Evolutionary conservation across 257 asterid species (phyloP).

Genomic region (Plantago elongata): DNA sequence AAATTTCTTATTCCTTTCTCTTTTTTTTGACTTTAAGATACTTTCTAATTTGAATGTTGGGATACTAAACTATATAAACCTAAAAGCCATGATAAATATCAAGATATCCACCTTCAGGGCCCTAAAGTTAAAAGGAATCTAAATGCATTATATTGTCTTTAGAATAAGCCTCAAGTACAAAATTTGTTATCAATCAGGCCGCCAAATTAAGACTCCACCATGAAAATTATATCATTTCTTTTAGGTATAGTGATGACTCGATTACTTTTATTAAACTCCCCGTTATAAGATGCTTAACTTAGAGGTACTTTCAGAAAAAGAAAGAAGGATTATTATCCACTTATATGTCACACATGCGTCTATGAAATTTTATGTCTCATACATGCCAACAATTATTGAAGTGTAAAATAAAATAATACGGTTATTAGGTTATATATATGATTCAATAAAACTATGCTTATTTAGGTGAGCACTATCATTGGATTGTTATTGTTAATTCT

Average conservation of each 20-base stretch:
- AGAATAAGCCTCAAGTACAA: no score
- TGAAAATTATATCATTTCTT: neutral
- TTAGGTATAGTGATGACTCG: no score
- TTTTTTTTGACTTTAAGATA: no score
- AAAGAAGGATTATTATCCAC: neutral
- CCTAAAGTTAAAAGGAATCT: no score
- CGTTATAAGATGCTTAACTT: neutral
- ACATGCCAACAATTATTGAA: neutral
- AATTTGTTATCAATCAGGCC: no score
- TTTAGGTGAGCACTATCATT: conserved; percentile 8
- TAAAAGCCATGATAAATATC: no score
- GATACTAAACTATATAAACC: no score
- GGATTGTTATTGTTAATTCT: neutral
- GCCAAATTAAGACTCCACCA: neutral
- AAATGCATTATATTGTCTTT: no score
- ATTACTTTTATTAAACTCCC: neutral
- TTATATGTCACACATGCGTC: neutral
- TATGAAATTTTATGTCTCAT: conserved; percentile 7
- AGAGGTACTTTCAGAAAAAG: neutral
- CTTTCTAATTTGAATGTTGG: no score
- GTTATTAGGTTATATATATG: neutral
- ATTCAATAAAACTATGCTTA: neutral
- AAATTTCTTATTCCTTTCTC: no score
- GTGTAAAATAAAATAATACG: neutral
- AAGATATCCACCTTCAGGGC: no score